Conservation (phyloP, 2,329 filamentous ascomycete species). For the Exserohilum rostratum region DNA sequence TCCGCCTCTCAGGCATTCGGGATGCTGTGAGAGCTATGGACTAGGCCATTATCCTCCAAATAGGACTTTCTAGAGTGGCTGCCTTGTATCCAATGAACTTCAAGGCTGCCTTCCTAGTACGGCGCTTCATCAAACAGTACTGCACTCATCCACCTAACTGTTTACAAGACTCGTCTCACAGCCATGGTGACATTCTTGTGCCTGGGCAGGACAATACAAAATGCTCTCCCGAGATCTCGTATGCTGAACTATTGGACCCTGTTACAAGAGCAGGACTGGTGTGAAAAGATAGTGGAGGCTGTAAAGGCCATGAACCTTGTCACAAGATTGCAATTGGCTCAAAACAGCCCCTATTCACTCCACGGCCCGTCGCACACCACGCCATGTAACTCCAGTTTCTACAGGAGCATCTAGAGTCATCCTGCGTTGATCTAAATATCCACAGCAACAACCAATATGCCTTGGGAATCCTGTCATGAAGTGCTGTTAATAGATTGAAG, state of each 20-base stretch:
- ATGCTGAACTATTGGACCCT: neutral
- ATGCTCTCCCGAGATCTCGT: neutral
- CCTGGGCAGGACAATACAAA: no score
- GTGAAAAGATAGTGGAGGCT: neutral
- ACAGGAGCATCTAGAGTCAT: neutral
- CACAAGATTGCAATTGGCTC: neutral
- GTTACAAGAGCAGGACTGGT: neutral
- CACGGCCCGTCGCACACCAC: constrained; percentile 4
- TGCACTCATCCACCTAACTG: neutral
- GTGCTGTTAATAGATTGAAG: neutral
- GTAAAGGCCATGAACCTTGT: neutral
- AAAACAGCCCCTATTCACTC: neutral
- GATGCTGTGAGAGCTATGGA: no score
- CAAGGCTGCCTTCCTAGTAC: neutral
- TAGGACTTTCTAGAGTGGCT: neutral
- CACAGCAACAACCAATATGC: neutral
- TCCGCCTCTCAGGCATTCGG: neutral
- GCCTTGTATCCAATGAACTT: neutral
- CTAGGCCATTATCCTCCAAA: neutral
- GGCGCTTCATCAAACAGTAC: neutral
- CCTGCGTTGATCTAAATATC: neutral
- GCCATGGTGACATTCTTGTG: neutral
- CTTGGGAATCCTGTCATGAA: no score
- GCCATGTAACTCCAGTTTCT: neutral
- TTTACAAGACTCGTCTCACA: neutral